Base-by-base conservation (phyloP, 2,329 filamentous ascomycete species). In the Colletotrichum kahawae region DNA sequence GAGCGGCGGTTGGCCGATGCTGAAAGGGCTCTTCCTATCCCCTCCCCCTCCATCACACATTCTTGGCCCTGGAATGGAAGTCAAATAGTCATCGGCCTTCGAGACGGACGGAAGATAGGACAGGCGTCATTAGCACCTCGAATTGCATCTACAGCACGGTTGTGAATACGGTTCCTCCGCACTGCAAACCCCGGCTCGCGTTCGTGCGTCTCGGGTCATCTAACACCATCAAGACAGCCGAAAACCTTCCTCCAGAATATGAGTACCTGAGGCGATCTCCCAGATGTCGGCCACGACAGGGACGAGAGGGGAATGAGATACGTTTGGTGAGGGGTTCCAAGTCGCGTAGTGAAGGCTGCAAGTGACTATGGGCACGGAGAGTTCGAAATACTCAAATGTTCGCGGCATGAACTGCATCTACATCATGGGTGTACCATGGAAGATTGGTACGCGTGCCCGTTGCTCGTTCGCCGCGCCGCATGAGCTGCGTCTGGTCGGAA, bases 391-490 rank as follows among this genome's bases (percentile, higher is more conserved):
- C 56, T 67, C 72, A 71, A 71, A 67, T 34, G 38, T 36, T 36
- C 33, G 54, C 56, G 68, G 67, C 67, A 34, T 65, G 62, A 74
- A 62, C 68, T 66, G 54, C 60, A 62, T 29, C n/a, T 29, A 21
- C 62, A 48, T 43, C 62, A 67, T 71, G 72, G 56, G 9, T 71
- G 62, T 66, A 62, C 68, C 54, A 71, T 66, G 54, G 27, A 36
- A 29, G 29, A 21, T 29, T 62, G 27, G 68, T 62, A 62, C 43
- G 33, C 65, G 60, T 67, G 54, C 62, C 60, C 33, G n/a, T 43
- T 27, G n/a, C 38, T 66, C n/a, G 54, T 60, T 71, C 72, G 27
- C 51, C 54, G 57, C 48, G 33, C 31, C 43, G 33, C n/a, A 67
- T 54, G 31, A 56, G 59, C 62, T 16, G 27, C 31, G 54, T 54